Evolutionary conservation across 2,329 filamentous ascomycete genomes (phyloP).

Genomic region (Aspergillus sp.): DNA sequence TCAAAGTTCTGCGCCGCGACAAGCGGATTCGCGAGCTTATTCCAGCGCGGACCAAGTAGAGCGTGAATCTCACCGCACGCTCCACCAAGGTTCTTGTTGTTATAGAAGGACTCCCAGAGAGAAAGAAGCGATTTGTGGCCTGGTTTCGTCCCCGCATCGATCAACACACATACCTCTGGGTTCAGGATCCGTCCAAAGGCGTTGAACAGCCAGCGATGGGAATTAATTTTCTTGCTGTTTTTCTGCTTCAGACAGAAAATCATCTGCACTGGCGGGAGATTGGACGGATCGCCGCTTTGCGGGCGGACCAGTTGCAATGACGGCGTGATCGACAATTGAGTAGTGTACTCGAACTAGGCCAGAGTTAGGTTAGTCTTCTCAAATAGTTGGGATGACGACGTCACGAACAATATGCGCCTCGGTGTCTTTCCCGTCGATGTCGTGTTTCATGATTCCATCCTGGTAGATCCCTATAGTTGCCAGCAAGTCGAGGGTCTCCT

Average conservation of each 20-base stretch:
- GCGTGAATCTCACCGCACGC: constrained; percentile 99
- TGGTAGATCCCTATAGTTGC: constrained; percentile 96
- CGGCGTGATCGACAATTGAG: constrained; percentile 94
- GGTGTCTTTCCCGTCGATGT: constrained; percentile 95
- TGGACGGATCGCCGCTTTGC: constrained; percentile 76
- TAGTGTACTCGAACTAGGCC: constrained; percentile 88
- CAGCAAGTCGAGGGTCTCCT: constrained; percentile 87
- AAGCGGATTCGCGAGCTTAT: constrained; percentile 89
- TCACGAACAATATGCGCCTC: constrained; percentile 75
- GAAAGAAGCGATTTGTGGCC: constrained; percentile 88
- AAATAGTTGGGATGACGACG: not conserved
- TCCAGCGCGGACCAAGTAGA: constrained; percentile 88
- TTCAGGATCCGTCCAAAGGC: constrained; percentile 96
- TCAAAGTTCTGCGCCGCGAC: constrained; percentile 98
- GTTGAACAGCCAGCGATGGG: constrained; percentile 97
- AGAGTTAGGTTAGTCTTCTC: constrained; percentile 16
- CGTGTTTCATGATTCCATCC: constrained; percentile 97
- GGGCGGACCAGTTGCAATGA: constrained; percentile 95
- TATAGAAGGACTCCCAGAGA: constrained; percentile 98
- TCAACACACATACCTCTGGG: constrained; percentile 91
- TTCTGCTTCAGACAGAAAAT: constrained; percentile 99
- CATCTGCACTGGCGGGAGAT: constrained; percentile 94
- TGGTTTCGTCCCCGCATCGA: constrained; percentile 97
- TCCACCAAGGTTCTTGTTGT: constrained; percentile 97
- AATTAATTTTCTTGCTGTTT: constrained; percentile 99